Percentiles rank a stretch among this genome's conserved stretches.
Evolutionary conservation across 495 filamentous ascomycete genomes (phyloP).

Genomic region (Penicillium diatomitis): DNA sequence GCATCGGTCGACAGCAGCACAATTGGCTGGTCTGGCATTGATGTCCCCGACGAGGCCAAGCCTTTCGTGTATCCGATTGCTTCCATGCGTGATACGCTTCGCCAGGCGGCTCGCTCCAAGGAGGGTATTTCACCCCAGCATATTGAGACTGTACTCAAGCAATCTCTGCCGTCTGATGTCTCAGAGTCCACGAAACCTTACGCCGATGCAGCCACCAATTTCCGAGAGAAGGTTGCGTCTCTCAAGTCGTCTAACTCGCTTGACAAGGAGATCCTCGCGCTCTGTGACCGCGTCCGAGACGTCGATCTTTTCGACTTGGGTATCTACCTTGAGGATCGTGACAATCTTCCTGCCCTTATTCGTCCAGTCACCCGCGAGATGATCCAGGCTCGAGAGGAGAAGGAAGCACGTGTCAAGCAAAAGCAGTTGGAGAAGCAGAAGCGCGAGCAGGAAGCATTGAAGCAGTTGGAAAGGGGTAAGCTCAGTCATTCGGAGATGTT

Average conservation of each 20-base stretch:
- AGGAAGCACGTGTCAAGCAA: slow-evolving; percentile 37
- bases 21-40: slow-evolving; percentile 78
- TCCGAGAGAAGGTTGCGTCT: slow-evolving; percentile 34
- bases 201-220: slow-evolving; percentile 24
- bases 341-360: slow-evolving; percentile 63
- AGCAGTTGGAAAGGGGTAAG: slow-evolving; percentile 62
- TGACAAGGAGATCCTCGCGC: slow-evolving; percentile 52
- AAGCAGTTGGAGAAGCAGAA: slow-evolving; percentile 54
- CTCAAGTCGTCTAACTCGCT: slow-evolving; percentile 34
- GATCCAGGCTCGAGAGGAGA: slow-evolving; percentile 62
- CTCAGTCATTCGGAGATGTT: slow-evolving; percentile 62
- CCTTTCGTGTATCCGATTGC: slow-evolving; percentile 59
- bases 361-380: slow-evolving; percentile 71
- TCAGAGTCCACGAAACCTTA: slow-evolving; percentile 29
- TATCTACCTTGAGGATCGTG: slow-evolving; percentile 82
- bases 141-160: slow-evolving; percentile 24
- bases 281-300: slow-evolving; percentile 77
- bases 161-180: slow-evolving; percentile 6
- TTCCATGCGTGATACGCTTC: slow-evolving; percentile 57
- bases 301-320: slow-evolving; percentile 66
- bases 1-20: slow-evolving; percentile 47
- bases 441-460: slow-evolving; percentile 46
- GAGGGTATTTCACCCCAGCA: slow-evolving; percentile 23
- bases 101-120: slow-evolving; percentile 43
- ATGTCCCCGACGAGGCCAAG: slow-evolving; percentile 50